phyloP scores from a whole-genome alignment of 140 eudicot genomes.

The Senecio squalidus region DNA sequence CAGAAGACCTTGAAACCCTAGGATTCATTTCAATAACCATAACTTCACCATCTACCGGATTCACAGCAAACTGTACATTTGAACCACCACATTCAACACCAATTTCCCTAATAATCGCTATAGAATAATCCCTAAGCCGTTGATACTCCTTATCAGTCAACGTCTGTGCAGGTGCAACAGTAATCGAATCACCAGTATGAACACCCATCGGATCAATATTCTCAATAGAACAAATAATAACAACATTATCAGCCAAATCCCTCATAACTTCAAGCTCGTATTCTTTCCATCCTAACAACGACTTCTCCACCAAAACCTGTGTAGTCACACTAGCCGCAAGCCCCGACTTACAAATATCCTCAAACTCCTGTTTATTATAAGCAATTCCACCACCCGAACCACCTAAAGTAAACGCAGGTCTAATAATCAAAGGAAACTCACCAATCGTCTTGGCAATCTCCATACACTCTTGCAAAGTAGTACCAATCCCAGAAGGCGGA shows the following conservation, averaged over 20 bases:
- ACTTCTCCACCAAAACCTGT: slow-evolving; percentile 95
- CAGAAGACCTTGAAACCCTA: slow-evolving; percentile 92
- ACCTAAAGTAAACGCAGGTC: slow-evolving; percentile 96
- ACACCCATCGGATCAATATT: slow-evolving; percentile 95
- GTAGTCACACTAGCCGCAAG: slow-evolving; percentile 89
- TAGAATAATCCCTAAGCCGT: slow-evolving; percentile 84
- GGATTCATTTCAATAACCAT: slow-evolving; percentile 99
- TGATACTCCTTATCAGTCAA: slow-evolving; percentile 94
- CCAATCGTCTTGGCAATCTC: slow-evolving; percentile 73
- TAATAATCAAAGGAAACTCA: slow-evolving; percentile 87
- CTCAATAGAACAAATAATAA: slow-evolving; percentile 89
- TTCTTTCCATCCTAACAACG: slow-evolving; percentile 95
- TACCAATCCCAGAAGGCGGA: slow-evolving; percentile 93
- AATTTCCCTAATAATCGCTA: slow-evolving; percentile 95
- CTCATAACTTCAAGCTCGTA: slow-evolving; percentile 97
- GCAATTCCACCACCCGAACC: slow-evolving; percentile 99
- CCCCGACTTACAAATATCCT: slow-evolving; percentile 89
- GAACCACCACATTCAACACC: slow-evolving; percentile 99
- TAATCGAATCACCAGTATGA: slow-evolving; percentile 92
- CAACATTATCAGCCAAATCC: slow-evolving; percentile 96
- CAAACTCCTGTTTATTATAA: slow-evolving; percentile 88
- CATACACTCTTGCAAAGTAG: slow-evolving; percentile 76
- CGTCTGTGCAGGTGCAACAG: slow-evolving; percentile 98
- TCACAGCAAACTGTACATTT: slow-evolving; percentile 94
- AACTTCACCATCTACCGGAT: slow-evolving; percentile 92